Base-by-base conservation (phyloP, 2,329 filamentous ascomycete species). In the Ophiostoma australiae region DNA sequence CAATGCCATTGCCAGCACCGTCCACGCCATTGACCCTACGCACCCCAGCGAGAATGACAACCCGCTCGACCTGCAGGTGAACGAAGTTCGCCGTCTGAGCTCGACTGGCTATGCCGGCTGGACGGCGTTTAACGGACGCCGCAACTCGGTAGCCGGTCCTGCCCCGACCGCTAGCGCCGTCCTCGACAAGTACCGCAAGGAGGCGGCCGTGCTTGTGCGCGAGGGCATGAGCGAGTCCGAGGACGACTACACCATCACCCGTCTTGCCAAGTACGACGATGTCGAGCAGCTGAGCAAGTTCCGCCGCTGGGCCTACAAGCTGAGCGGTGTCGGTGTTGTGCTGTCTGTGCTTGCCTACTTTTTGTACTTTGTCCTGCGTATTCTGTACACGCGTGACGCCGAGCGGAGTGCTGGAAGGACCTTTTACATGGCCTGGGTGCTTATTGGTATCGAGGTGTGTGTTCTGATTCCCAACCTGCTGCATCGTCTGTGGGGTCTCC, bases 361-460 rank as follows among this genome's bases (percentile, higher is more conserved):
- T 4, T 48, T 77, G 71, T 88, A 88, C 73, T 83, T 87, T 10
- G 80, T 75, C 23, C 77, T 84, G 70, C 84, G 86, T 55, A 82
- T 88, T 37, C 78, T 79, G 68, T 87, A 85, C 74, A 82, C 87
- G 69, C 76, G 85, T n/a, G 77, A 78, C 63, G 85, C 86, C 0
- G 84, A 88, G 74, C 78, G 80, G 0, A 77, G 77, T 0, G 77
- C 78, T 3, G 68, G 76, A 3, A 76, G 78, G 31, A 79, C 78
- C 1, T 88, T 83, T 73, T 79, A 80, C 5, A 81, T 83, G 65
- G 86, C 86, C 1, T 88, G 86, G 86, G 75, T 86, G 8, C 70
- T 72, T 8, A 70, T 76, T 20, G 74, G 71, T 33, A 71, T 76
- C 67, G 75, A 76, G 69, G 69, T 76, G n/a, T 72, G 72, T 63